Base-by-base conservation (phyloP, 225 moss, liverwort and hornwort genomes). In the Physcomitrellopsis africana region DNA sequence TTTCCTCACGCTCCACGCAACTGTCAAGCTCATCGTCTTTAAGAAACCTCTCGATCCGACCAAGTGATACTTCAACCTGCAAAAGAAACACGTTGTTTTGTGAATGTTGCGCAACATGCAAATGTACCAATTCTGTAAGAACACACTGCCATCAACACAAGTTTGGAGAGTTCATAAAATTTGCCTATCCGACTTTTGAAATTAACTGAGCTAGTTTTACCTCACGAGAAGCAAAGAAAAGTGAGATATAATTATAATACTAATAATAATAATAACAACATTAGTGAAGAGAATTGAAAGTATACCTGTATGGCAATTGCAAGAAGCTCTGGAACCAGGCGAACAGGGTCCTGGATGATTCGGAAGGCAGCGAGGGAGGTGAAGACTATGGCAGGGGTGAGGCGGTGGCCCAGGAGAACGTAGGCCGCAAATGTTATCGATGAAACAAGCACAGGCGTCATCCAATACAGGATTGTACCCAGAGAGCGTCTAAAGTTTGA, bases 341-440 rank as follows among this genome's bases (percentile, higher is more conserved):
- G 83, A 44, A 89, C 67, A 11, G 89, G 81, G 42, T 86, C 86
- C 72, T 84, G 79, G 51, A 89, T 77, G 27, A 86, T 72, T 42
- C 81, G 74, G 46, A 86, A 83, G 3, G 89, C 85, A 7, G 86
- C 81, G 5, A 89, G 58, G 19, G 83, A 83, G 10, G 86, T 89
- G 72, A 89, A 89, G 1, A 83, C 89, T 19, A 77, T 71, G 26
- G 81, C 77, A 3, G 86, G 58, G 8, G 80, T 83, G 22, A 89
- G 77, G 15, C 73, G 17, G 24, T 74, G 74, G 42, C 89, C 89
- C 1, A 83, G 81, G 26, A 46, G 32, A 5, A 74, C 81, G 80
- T 76, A 83, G 2, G 81, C 68, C 15, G 70, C 37, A 55, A 89
- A 89, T 3, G 81, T 83, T 1, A 83, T 77, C 0, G 83, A 73